Percentiles rank a stretch among this genome's conserved stretches.
These are phyloP conservation scores for Candida glucosophila DNA, from an alignment of 1,139 yeast genomes.

Conservation along the genomic window DNA sequence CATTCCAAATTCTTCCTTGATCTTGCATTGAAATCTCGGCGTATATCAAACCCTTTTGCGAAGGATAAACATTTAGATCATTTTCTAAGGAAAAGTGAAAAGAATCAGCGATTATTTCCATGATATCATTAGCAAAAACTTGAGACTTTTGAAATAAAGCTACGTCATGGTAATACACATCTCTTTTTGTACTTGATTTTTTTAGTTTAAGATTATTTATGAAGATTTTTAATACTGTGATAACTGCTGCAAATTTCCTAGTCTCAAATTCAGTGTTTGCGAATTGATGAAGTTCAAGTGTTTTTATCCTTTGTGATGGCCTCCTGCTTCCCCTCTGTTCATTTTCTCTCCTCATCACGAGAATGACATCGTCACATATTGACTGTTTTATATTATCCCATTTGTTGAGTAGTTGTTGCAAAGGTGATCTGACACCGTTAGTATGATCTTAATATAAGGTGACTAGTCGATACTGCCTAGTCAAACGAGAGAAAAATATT, in stretches of 20 bases:
- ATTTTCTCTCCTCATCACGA: slow-evolving; percentile 2
- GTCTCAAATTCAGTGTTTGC: slow-evolving; percentile 4
- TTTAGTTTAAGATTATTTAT: slow-evolving; percentile 11
- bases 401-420: slow-evolving; percentile 3
- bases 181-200: slow-evolving; percentile 44
- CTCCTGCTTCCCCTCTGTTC: neutral
- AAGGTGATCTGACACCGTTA: slow-evolving; percentile 4
- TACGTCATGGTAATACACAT: slow-evolving; percentile 59
- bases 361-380: slow-evolving; percentile 2
- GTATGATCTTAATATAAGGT: slow-evolving; percentile 1
- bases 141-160: slow-evolving; percentile 41
- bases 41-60: slow-evolving; percentile 55
- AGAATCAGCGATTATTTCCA: slow-evolving; percentile 27
- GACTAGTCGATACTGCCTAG: neutral
- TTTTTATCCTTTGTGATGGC: neutral
- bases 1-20: slow-evolving; percentile 1
- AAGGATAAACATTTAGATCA: slow-evolving; percentile 41
- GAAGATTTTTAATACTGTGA: slow-evolving; percentile 13
- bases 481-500: slow-evolving; percentile 1
- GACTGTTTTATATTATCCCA: slow-evolving; percentile 4
- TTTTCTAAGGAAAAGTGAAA: slow-evolving; percentile 14
- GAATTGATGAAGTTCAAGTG: slow-evolving; percentile 4
- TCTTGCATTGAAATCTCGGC: slow-evolving; percentile 22
- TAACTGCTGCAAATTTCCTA: slow-evolving; percentile 8
- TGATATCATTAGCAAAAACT: slow-evolving; percentile 27